Percentiles rank a stretch among this genome's conserved stretches.
Evolutionary conservation across 163 green algal species (phyloP).

Genomic region (Chlamydomonas reinhardtii): DNA sequence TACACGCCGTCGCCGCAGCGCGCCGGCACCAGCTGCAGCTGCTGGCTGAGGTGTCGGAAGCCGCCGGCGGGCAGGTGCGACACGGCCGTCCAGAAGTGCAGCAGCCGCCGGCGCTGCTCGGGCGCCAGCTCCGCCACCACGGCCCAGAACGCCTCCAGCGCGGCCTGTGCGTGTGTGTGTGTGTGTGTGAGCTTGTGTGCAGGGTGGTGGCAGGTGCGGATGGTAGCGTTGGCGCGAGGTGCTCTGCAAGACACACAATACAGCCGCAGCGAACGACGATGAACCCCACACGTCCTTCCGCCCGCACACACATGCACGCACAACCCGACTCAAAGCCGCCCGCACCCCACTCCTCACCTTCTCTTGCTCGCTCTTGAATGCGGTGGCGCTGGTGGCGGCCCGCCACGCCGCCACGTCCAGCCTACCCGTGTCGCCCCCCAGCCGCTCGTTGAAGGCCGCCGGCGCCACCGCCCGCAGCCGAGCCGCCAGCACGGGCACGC

Average conservation of each 20-base stretch:
- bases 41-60: conserved; percentile 40
- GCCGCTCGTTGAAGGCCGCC: conserved; percentile 21
- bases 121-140: conserved; percentile 13
- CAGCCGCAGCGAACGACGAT: too few species aligned
- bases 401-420: conserved; percentile 30
- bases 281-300: too few species aligned
- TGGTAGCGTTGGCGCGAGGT: too few species aligned
- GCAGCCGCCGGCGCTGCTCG: conserved; percentile 31
- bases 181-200: too few species aligned
- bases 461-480: conserved; percentile 17
- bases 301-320: too few species aligned
- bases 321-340: too few species aligned
- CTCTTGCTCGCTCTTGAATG: conserved; percentile 28
- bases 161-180: neutral
- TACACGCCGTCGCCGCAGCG: neutral
- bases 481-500: conserved; percentile 15
- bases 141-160: conserved; percentile 25
- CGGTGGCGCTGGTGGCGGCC: conserved; percentile 16
- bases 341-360: neutral
- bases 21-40: conserved; percentile 43
- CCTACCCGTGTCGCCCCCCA: conserved; percentile 34
- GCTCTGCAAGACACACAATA: too few species aligned
- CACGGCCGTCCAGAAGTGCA: conserved; percentile 50
- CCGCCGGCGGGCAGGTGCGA: conserved; percentile 41
- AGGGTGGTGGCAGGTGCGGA: too few species aligned